These are phyloP conservation scores for Fomes fomentarius DNA, from an alignment of 1,284 basidiomycete genomes.

Conservation along the genomic window DNA sequence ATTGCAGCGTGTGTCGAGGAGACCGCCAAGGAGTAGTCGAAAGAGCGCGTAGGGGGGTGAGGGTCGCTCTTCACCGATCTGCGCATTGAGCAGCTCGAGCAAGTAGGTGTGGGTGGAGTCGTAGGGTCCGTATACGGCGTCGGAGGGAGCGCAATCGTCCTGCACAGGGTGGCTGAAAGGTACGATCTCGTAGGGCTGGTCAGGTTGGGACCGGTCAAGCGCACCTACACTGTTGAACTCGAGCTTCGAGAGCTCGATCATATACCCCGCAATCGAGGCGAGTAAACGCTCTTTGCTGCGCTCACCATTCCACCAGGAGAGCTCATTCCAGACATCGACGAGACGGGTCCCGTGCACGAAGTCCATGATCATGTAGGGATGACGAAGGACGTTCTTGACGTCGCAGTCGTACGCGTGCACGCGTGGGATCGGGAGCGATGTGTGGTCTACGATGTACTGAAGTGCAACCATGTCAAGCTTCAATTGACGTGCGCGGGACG, in stretches of 20 bases:
- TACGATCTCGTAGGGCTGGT: not conserved
- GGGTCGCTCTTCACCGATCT: not conserved
- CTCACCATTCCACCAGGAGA: not conserved
- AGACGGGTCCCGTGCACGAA: not conserved
- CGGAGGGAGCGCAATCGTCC: not conserved
- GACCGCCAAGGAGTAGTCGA: conserved; percentile 3
- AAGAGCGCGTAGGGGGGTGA: not conserved
- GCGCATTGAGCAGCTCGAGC: not conserved
- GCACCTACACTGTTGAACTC: conserved; percentile 3
- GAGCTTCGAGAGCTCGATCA: conserved; percentile 5
- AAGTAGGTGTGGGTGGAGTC: not conserved
- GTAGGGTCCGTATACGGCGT: not conserved
- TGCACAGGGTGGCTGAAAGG: not conserved
- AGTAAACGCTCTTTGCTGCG: not conserved
- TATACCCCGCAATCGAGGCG: conserved; percentile 2
- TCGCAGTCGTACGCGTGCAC: not conserved
- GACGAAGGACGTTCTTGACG: not conserved
- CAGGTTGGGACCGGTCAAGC: not conserved
- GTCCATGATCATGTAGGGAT: conserved; percentile 1
- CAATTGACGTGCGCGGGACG: not conserved
- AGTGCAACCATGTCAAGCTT: not conserved
- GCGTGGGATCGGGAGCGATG: not conserved
- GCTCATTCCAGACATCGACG: conserved; percentile 8
- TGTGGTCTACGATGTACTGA: not conserved
- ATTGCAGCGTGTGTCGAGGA: not conserved